These are phyloP conservation scores for Cucurbita pepo DNA, from an alignment of 306 rosid genomes.

Conservation along the genomic window DNA sequence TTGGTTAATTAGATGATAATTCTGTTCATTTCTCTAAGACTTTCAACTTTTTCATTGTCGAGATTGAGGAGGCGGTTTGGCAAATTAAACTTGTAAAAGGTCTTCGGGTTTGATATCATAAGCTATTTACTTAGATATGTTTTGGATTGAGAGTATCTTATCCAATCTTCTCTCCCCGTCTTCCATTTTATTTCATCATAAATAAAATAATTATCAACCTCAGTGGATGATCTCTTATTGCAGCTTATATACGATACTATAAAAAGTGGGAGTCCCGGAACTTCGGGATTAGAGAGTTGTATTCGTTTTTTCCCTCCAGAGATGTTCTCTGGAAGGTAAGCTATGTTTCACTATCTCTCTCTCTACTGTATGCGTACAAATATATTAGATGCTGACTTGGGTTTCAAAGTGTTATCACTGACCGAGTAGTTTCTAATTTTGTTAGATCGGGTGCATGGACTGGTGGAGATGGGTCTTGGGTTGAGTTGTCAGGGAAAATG, in stretches of 20 bases:
- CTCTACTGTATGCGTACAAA: neutral
- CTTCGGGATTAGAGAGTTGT: conserved; percentile 91
- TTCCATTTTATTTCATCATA: neutral
- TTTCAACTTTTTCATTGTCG: neutral
- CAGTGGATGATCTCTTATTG: conserved; percentile 21
- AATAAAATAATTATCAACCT: neutral
- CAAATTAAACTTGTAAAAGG: neutral
- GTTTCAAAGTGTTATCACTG: neutral
- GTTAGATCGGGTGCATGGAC: conserved; percentile 83
- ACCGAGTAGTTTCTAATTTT: conserved; percentile 5
- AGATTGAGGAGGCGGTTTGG: neutral
- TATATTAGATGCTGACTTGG: neutral
- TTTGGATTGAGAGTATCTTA: neutral
- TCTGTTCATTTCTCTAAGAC: neutral
- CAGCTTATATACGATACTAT: conserved; percentile 86
- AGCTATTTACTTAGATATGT: neutral
- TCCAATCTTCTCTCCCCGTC: neutral
- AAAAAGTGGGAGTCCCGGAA: conserved; percentile 73
- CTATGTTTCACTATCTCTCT: neutral
- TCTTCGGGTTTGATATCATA: neutral
- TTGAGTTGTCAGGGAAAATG: conserved; percentile 95
- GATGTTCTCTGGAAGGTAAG: conserved; percentile 87
- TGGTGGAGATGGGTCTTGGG: conserved; percentile 91
- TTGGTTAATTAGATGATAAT: neutral
- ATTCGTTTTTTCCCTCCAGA: conserved; percentile 78